These are phyloP conservation scores for Calonectria multiphialidica DNA, from an alignment of 2,329 filamentous ascomycete species.

Conservation along the genomic window DNA sequence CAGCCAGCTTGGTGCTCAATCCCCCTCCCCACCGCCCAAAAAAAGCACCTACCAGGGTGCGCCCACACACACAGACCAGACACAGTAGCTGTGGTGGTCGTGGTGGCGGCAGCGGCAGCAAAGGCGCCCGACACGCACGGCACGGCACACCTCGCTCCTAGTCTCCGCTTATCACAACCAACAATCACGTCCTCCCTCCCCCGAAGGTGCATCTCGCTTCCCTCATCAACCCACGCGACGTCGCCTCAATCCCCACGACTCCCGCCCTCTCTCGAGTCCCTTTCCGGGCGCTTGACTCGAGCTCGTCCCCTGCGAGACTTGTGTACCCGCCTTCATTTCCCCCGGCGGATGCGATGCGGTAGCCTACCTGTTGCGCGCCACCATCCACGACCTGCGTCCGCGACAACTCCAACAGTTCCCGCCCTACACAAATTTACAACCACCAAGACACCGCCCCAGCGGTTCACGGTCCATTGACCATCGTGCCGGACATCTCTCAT, in stretches of 20 bases:
- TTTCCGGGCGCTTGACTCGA: constrained; percentile 18
- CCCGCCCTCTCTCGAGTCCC: constrained; percentile 16
- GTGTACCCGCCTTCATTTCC: constrained; percentile 11
- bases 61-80: background rate
- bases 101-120: background rate
- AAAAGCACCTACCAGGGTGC: constrained; percentile 1
- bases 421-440: constrained; percentile 18
- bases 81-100: background rate
- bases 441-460: constrained; percentile 20
- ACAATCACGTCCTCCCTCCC: constrained; percentile 2
- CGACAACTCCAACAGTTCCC: constrained; percentile 33
- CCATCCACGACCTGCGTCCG: constrained; percentile 26
- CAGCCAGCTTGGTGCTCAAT: constrained; percentile 15
- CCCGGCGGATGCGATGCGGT: constrained; percentile 40
- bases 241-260: constrained; percentile 23
- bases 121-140: constrained; percentile 7
- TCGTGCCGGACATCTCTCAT: background rate
- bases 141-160: constrained; percentile 28
- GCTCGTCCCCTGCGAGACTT: background rate
- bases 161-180: constrained; percentile 31
- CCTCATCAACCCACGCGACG: constrained; percentile 17
- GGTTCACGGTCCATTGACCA: background rate
- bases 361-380: constrained; percentile 33
- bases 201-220: constrained; percentile 18
- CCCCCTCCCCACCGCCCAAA: constrained; percentile 28